phyloP scores from a whole-genome alignment of 441 rosid species.

The Macaranga tanarius region DNA sequence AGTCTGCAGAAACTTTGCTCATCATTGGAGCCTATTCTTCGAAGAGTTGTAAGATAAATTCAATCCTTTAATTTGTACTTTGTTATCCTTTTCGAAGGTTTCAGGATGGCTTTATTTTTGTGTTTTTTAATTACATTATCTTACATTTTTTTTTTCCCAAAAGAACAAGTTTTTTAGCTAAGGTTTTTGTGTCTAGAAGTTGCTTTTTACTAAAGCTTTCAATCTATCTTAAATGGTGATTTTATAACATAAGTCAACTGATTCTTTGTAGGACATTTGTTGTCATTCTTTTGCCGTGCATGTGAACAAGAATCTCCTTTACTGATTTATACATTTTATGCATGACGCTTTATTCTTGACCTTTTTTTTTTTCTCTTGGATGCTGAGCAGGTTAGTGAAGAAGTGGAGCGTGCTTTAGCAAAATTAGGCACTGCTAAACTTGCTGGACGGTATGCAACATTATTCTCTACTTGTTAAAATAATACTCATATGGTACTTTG shows the following conservation, averaged over 20 bases:
- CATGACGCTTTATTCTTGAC: not conserved
- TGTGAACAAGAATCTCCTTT: not conserved
- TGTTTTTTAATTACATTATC: not conserved
- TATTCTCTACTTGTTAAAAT: not conserved
- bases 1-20: conserved; percentile 90
- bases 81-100: conserved; percentile 2
- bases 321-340: not conserved
- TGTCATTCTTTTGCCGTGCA: not conserved
- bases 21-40: conserved; percentile 84
- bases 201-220: not conserved
- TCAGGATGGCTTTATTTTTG: not conserved
- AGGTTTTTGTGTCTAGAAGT: not conserved
- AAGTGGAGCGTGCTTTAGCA: conserved; percentile 88
- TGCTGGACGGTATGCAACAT: conserved; percentile 46
- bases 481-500: not conserved
- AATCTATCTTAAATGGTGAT: too few relatives aligned
- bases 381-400: conserved; percentile 76
- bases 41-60: conserved; percentile 62
- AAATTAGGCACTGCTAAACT: conserved; percentile 69
- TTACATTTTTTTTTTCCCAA: not conserved
- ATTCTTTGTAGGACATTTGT: too few relatives aligned
- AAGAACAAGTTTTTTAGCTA: not conserved
- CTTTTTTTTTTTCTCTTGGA: conserved; percentile 9
- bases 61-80: not conserved
- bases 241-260: not conserved